Evolutionary conservation across 306 rosid genomes (phyloP).

Genomic region (Rosa chinensis): DNA sequence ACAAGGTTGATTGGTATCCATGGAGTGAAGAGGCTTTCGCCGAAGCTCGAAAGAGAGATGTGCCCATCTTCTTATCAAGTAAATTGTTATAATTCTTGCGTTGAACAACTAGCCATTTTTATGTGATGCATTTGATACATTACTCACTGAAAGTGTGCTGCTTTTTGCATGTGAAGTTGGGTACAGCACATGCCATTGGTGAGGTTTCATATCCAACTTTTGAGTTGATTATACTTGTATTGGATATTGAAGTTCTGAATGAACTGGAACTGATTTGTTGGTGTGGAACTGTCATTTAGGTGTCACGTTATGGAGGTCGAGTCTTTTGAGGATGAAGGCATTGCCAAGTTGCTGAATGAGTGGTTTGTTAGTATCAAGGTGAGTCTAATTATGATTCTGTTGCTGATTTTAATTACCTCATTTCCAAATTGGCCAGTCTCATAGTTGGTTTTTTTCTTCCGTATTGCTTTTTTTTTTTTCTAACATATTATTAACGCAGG

Average conservation of each 20-base stretch:
- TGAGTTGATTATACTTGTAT: not conserved
- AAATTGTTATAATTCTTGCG: slow-evolving; percentile 21
- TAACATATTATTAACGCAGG: slow-evolving; percentile 55
- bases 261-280: slow-evolving; percentile 21
- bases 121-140: slow-evolving; percentile 24
- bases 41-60: slow-evolving; percentile 72
- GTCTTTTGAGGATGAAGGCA: slow-evolving; percentile 79
- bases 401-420: slow-evolving; percentile 12
- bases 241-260: not conserved
- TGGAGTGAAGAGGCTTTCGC: slow-evolving; percentile 97
- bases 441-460: not conserved
- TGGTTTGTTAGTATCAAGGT: slow-evolving; percentile 95
- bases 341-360: slow-evolving; percentile 80
- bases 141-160: slow-evolving; percentile 26
- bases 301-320: slow-evolving; percentile 99
- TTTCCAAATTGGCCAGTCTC: not conserved
- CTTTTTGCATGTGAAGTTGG: slow-evolving; percentile 59
- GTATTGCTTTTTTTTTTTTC: not conserved
- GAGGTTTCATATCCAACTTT: slow-evolving; percentile 25
- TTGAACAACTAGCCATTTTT: not conserved
- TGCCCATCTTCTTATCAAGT: slow-evolving; percentile 95
- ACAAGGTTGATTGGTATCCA: slow-evolving; percentile 95
- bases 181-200: slow-evolving; percentile 99
- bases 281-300: slow-evolving; percentile 45
- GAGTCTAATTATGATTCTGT: not conserved